These are phyloP conservation scores for Rhynchosporium graminicola DNA, from an alignment of 2,329 filamentous ascomycete species.

Conservation along the genomic window DNA sequence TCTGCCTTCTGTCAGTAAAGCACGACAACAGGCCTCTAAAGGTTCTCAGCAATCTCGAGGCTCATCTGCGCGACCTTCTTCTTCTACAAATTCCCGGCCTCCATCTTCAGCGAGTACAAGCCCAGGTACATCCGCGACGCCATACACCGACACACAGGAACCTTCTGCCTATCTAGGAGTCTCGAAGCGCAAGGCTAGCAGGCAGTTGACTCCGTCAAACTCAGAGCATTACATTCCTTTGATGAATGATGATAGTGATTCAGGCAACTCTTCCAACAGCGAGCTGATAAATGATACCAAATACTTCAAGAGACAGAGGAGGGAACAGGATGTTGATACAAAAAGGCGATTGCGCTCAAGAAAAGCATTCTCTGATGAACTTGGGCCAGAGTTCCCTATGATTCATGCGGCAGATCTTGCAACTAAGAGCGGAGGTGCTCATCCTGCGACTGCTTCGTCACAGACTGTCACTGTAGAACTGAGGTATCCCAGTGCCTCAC, in stretches of 20 bases:
- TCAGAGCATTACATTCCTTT: constrained; percentile 18
- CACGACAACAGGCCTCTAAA: background rate
- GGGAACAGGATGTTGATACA: constrained; percentile 26
- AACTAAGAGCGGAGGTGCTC: constrained; percentile 48
- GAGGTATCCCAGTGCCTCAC: constrained; percentile 78
- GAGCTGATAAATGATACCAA: constrained; percentile 8
- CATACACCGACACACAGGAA: constrained; percentile 19
- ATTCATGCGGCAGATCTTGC: constrained; percentile 59
- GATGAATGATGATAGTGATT: constrained; percentile 25
- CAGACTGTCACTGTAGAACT: constrained; percentile 64
- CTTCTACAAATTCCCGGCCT: too few relatives aligned
- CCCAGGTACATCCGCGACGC: constrained; percentile 19
- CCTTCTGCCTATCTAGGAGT: constrained; percentile 20
- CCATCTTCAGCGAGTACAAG: constrained; percentile 11
- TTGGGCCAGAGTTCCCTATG: constrained; percentile 40
- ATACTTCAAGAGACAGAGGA: constrained; percentile 31
- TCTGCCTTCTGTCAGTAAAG: constrained; percentile 14
- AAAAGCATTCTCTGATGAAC: constrained; percentile 34
- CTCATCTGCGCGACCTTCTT: constrained; percentile 11
- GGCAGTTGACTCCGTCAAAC: constrained; percentile 26
- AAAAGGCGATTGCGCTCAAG: constrained; percentile 34
- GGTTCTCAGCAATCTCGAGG: background rate
- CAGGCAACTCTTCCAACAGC: constrained; percentile 19
- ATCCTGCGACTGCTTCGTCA: constrained; percentile 48
- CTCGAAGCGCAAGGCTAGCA: constrained; percentile 27